phyloP scores from a whole-genome alignment of 2,329 filamentous ascomycete genomes.

The Myriosclerotinia duriaeana region DNA sequence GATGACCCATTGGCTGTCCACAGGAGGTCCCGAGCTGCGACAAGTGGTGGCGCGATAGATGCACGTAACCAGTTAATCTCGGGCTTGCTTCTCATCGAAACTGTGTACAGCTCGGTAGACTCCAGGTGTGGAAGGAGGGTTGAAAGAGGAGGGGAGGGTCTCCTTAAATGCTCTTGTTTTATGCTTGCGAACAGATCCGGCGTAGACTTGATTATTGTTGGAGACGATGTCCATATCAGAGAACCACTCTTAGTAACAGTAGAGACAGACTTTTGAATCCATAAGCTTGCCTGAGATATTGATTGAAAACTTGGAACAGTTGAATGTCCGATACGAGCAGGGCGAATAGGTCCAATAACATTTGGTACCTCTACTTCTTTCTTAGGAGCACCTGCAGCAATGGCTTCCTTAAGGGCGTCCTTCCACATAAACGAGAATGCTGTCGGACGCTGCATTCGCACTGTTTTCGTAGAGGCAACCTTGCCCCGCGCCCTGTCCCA shows the following conservation, averaged over 20 bases:
- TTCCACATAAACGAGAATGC: slow-evolving; percentile 17
- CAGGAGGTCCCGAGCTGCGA: too few relatives aligned
- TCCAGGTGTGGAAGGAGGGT: not conserved
- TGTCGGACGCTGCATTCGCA: slow-evolving; percentile 26
- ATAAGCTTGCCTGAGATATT: not conserved
- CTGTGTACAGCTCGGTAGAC: not conserved
- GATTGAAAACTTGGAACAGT: not conserved
- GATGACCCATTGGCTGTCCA: not conserved
- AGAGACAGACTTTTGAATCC: not conserved
- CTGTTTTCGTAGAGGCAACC: slow-evolving; percentile 25
- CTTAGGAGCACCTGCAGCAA: slow-evolving; percentile 7
- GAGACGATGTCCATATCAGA: not conserved
- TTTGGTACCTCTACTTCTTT: not conserved
- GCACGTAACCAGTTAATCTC: not conserved
- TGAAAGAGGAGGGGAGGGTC: not conserved
- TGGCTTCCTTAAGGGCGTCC: slow-evolving; percentile 15
- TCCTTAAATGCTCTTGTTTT: not conserved
- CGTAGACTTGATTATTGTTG: not conserved
- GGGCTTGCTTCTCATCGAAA: not conserved
- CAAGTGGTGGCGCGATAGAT: too few relatives aligned
- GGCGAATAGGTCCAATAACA: slow-evolving; percentile 17
- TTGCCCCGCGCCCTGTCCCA: slow-evolving; percentile 32
- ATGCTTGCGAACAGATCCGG: not conserved
- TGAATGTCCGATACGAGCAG: slow-evolving; percentile 28
- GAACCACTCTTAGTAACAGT: not conserved